Base-by-base conservation (phyloP, 2,329 filamentous ascomycete genomes). In the Pseudonectria buxi region DNA sequence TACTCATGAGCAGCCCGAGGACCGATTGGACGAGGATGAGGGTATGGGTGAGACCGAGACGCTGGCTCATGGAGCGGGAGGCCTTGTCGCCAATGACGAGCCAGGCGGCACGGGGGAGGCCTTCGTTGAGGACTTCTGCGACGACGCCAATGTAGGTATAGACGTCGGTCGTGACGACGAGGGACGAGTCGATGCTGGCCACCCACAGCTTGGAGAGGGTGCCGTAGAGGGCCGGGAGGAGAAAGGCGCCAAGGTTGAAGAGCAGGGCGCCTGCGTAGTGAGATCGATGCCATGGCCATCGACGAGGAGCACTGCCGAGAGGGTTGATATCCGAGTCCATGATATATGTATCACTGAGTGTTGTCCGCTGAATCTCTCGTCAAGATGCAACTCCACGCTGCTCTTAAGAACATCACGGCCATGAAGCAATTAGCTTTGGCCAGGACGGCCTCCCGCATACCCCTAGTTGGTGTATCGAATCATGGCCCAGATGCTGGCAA, bases 151-250 rank as follows among this genome's bases (percentile, higher is more conserved):
- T 83, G 54, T 86, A 86, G 0, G 78, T 85, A 56, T 82, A 84
- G 0, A 71, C 63, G 9, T 62, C 59, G 3, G 57, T 59, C 7
- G 58, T 58, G 2, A 58, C 56, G 7, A 62, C 56, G 45, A 58
- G 54, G 2, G 67, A 72, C 0, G 73, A 59, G 53, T 85, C 77
- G 36, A 86, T 82, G 36, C 71, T 71, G 3, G 81, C 78, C 3
- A 86, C 71, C 82, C 80, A 86, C 13, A 84, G 65, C 50, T 86
- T 86, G 32, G 72, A 73, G 0, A 86, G 67, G 0, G 81, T 86
- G 24, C 60, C 58, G 49, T 86, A 85, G 1, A 86, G 62, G 0
- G 81, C 81, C 1, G 79, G 81, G 0, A 86, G 68, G 2, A 77
- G 53, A 53, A 85, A 83, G 1, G 79, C 67, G 30, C 56, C 64